These are phyloP conservation scores for Prorocentrum cordatum DNA, from an alignment of 169 alveolate species.

Conservation along the genomic window DNA sequence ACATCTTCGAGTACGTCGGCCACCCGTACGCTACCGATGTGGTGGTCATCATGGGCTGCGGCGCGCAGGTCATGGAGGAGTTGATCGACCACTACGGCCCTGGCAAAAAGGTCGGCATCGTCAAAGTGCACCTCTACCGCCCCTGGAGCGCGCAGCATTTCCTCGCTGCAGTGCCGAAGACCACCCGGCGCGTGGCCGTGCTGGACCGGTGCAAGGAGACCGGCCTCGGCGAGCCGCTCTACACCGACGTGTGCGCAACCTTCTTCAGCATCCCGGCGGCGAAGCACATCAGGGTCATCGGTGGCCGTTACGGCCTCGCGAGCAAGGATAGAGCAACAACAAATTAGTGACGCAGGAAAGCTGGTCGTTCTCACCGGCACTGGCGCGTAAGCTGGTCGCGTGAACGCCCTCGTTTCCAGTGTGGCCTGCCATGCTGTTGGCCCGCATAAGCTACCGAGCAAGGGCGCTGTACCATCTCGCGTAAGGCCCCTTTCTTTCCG, in stretches of 20 bases:
- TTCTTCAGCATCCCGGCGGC: not conserved
- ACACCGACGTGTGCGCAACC: conserved; percentile 72
- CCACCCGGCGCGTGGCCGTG: conserved; percentile 70
- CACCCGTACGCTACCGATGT: conserved; percentile 52
- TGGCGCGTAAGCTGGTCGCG: no score
- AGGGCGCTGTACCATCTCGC: no score
- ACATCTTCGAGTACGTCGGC: conserved; percentile 73
- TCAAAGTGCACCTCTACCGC: conserved; percentile 74
- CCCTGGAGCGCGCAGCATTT: conserved; percentile 75
- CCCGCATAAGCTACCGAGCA: no score
- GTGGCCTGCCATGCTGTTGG: no score
- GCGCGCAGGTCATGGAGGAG: conserved; percentile 74
- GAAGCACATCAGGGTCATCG: conserved; percentile 40
- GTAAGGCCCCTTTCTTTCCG: no score
- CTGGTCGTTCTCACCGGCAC: no score
- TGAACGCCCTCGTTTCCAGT: no score
- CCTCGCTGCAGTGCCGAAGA: conserved; percentile 71
- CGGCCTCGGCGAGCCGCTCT: conserved; percentile 74
- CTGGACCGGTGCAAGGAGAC: conserved; percentile 73
- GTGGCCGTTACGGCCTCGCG: conserved; percentile 37
- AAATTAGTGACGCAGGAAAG: no score
- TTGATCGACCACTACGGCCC: conserved; percentile 1
- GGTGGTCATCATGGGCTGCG: conserved; percentile 75
- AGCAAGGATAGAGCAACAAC: no score
- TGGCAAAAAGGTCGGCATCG: conserved; percentile 72